Evolutionary conservation across 2,329 filamentous ascomycete genomes (phyloP), one percentile per base, ranked within the genome.

Genomic region (Arthrobotrys sphaeroides): DNA sequence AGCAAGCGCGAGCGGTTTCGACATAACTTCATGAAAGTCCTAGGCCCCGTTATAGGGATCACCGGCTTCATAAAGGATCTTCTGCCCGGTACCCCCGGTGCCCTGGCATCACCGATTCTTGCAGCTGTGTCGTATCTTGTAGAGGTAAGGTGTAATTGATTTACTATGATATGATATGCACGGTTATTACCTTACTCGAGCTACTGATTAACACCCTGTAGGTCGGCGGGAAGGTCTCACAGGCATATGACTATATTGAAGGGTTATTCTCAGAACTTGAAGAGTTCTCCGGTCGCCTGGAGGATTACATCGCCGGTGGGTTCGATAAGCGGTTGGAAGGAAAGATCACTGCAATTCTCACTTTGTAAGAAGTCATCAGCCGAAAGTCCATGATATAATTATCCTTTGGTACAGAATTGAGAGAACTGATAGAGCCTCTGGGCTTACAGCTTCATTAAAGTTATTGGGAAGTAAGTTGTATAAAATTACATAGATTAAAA

Each of bases 231-330:
- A 53, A 6, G 7, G 47, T 53, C 1, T 53, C 47, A 1, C 47
- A 53, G 36, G 47, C 47, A 3, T 53, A 53, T 36, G 47, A 53
- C 28, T 53, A 51, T 18, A 51, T 51, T 12, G 47, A 51, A 33
- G 24, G 13, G 20, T 24, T 51, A 31, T 51, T 51, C 26, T 33
- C 47, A 10, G 47, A 51, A 10, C 47, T 51, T 1, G 47, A 51
- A 9, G 47, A 51, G 9, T 51, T 51, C 22, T 51, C 47, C 0
- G 5, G 47, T 33, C 24, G 47, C 5, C 47, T 51, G 5, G 26
- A 33, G 18, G 47, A 51, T n/a, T 51, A 53, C 7, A 36, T 53
- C 10, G 47, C n/a, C 20, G 28, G 26, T n/a, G 28, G 47, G 16
- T 53, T 53, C 5, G 47, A 53, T 36, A 53, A 53, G 13, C 26